phyloP scores from a whole-genome alignment of 2,329 filamentous ascomycete genomes.

The Cladophialophora exuberans region DNA sequence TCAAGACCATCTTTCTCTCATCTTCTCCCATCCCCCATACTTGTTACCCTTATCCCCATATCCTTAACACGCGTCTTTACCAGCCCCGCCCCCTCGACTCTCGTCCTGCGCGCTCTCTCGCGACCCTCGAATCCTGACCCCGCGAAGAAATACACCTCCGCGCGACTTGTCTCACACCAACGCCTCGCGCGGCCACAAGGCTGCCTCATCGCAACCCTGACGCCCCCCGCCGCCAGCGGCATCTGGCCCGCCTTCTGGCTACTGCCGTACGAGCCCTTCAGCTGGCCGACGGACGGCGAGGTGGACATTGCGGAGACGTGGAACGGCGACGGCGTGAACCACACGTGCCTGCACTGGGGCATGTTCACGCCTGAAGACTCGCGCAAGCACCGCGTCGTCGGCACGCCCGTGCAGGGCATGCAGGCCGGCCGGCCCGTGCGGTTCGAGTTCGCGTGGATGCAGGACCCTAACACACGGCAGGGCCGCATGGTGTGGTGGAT shows the following conservation, averaged over 20 bases:
- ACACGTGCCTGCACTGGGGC: slow-evolving; percentile 34
- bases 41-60: not conserved
- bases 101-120: slow-evolving; percentile 31
- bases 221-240: slow-evolving; percentile 26
- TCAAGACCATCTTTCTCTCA: no score
- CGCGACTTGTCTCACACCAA: slow-evolving; percentile 32
- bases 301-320: slow-evolving; percentile 34
- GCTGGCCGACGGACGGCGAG: slow-evolving; percentile 33
- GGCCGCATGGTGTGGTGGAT: slow-evolving; percentile 33
- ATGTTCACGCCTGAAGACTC: slow-evolving; percentile 30
- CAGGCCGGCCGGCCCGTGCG: slow-evolving; percentile 24
- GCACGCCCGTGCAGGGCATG: slow-evolving; percentile 29
- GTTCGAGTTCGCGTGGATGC: slow-evolving; percentile 33
- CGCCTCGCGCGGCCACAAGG: slow-evolving; percentile 28
- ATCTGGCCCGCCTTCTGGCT: slow-evolving; percentile 36
- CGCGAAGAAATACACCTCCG: slow-evolving; percentile 30
- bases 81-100: slow-evolving; percentile 24
- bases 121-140: slow-evolving; percentile 24
- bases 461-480: slow-evolving; percentile 10
- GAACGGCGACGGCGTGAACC: slow-evolving; percentile 32
- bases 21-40: not conserved
- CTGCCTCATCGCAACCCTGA: slow-evolving; percentile 30
- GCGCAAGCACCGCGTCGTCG: slow-evolving; percentile 31
- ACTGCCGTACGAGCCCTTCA: slow-evolving; percentile 32
- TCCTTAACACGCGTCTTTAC: not conserved